Base-by-base conservation (phyloP, 768 basidiomycete species). In the Suillus lakei region DNA sequence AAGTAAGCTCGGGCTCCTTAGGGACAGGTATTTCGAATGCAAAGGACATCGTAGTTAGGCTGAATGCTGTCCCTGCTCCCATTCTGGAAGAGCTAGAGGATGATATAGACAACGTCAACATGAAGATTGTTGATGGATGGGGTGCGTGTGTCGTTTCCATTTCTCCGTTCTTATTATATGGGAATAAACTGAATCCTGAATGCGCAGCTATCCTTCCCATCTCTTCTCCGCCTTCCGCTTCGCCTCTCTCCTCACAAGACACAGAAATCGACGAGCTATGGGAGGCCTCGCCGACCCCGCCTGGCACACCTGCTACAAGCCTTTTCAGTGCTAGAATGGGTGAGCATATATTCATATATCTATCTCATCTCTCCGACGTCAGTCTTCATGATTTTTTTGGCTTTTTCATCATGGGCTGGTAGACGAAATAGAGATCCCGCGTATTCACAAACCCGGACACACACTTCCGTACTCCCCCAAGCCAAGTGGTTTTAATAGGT, bases 41-140 rank as follows among this genome's bases (percentile, higher is more conserved):
- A 44, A 65, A 72, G 18, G 74, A 79, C 56, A 64, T 82, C 44
- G 67, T 73, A 41, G 64, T 68, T 56, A 66, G 78, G 53, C 53
- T 78, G 32, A 65, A 59, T 60, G 50, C 28, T 43, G 72, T 73
- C 12, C 72, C 72, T 41, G 67, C 65, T 13, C 68, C 73, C 53
- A 64, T 77, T 53, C 69, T 74, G 54, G 76, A 80, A 48, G 78
- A 83, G 56, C 76, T 81, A 41, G 83, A 84, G 28, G 75, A 74
- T 4, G 83, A 86, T 56, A 66, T 86, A 7, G 76, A 81, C n/a
- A 71, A 70, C 39, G 80, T 82, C 59, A 85, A 86, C 72, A 83
- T 92, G 80, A 76, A 82, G 10, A 70, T 90, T 39, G 83, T 91
- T 1, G 82, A 86, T 73, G 91, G 89, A 34, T 89, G 89, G 88